Conservation (phyloP, 805 yeast genomes). For the Barnettozyma californica region DNA sequence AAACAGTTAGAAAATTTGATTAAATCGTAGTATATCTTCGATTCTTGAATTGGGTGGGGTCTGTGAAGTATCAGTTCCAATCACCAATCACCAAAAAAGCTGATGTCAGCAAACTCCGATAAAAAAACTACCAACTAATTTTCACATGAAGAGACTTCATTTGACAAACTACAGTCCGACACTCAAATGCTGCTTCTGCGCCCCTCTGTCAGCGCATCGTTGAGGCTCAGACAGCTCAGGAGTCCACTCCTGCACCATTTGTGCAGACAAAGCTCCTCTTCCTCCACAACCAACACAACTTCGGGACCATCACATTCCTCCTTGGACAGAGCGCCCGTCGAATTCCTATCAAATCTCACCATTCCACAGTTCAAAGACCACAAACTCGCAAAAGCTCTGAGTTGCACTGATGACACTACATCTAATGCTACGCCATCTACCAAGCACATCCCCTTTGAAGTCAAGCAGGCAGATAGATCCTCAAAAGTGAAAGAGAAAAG, state of each 20-base stretch:
- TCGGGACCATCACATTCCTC: neutral
- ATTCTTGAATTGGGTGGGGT: too few species aligned
- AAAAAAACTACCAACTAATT: conserved; percentile 6
- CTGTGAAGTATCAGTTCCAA: neutral
- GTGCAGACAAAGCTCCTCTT: neutral
- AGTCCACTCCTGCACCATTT: neutral
- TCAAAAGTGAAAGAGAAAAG: conserved; percentile 13
- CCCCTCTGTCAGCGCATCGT: neutral
- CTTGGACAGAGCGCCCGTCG: conserved; percentile 32
- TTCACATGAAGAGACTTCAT: neutral
- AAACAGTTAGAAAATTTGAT: neutral
- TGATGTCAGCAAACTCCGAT: conserved; percentile 4
- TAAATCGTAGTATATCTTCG: too few species aligned
- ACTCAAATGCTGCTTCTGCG: conserved; percentile 10
- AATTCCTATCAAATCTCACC: conserved; percentile 32
- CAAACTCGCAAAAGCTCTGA: conserved; percentile 26
- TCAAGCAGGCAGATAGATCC: conserved; percentile 32
- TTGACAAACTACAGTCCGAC: neutral
- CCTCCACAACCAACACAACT: conserved; percentile 5
- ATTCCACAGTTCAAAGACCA: conserved; percentile 8
- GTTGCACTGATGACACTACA: conserved; percentile 30
- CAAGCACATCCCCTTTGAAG: conserved; percentile 50
- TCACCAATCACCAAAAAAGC: neutral
- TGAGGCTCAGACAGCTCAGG: neutral
- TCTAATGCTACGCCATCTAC: conserved; percentile 8